A percentile compares a stretch with the other conserved stretches of the same genome.
Evolutionary conservation across 1,284 basidiomycete species (phyloP).

Genomic region (Cystobasidiaceae sp.): DNA sequence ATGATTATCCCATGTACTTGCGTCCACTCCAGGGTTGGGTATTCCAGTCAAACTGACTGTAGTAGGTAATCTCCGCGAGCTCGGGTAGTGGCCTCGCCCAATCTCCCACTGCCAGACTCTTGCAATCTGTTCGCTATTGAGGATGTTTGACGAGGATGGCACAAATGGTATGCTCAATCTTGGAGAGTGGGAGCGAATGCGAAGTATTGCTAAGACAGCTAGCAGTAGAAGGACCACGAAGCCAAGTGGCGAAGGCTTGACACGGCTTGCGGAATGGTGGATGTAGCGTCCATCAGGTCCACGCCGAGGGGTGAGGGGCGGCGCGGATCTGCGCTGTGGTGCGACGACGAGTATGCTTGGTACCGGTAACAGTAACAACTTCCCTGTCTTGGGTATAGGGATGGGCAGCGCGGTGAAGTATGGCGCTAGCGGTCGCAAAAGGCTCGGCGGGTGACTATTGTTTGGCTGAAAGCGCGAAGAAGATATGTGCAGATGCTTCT

Average conservation of each 20-base stretch:
- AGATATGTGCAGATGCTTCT: constrained; percentile 21
- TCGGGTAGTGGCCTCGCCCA: constrained; percentile 82
- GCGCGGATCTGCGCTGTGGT: background rate
- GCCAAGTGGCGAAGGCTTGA: constrained; percentile 8
- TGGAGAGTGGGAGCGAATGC: constrained; percentile 20
- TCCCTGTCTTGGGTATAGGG: constrained; percentile 3
- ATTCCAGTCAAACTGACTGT: constrained; percentile 22
- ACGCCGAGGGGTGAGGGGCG: constrained; percentile 11
- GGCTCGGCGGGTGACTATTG: background rate
- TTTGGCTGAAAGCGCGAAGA: background rate
- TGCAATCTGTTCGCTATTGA: constrained; percentile 66
- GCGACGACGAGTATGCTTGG: constrained; percentile 4
- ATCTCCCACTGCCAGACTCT: constrained; percentile 93
- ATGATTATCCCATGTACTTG: constrained; percentile 22
- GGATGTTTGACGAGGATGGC: constrained; percentile 48
- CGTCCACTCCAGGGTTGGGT: constrained; percentile 15
- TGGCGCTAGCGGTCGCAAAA: constrained; percentile 6
- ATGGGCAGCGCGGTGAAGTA: constrained; percentile 7
- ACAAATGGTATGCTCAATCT: constrained; percentile 30
- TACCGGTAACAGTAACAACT: background rate
- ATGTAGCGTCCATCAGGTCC: background rate
- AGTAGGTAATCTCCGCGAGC: constrained; percentile 50
- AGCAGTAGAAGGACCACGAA: constrained; percentile 16
- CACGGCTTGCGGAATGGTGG: background rate
- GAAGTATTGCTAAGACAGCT: constrained; percentile 1